phyloP scores from a whole-genome alignment of 768 basidiomycete species.

The Lentinula detonsa region DNA sequence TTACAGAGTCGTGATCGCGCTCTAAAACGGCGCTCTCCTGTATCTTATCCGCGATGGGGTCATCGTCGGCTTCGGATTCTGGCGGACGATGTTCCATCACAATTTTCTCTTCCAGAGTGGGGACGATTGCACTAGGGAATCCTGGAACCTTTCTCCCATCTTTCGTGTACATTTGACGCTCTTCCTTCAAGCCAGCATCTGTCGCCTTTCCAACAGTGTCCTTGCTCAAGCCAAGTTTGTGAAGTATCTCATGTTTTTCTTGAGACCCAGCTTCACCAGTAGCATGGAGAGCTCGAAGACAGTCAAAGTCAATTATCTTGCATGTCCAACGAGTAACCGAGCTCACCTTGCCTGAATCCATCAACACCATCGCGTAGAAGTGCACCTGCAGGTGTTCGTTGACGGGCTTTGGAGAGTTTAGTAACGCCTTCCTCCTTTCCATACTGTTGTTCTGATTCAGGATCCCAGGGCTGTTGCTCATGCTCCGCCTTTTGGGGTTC shows the following conservation, averaged over 20 bases:
- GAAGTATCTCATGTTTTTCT: constrained; percentile 27
- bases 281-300: constrained; percentile 31
- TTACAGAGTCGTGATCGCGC: background rate
- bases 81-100: constrained; percentile 43
- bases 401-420: constrained; percentile 31
- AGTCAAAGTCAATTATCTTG: constrained; percentile 2
- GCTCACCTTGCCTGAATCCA: constrained; percentile 45
- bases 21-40: constrained; percentile 7
- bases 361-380: constrained; percentile 31
- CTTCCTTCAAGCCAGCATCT: constrained; percentile 37
- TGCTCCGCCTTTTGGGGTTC: constrained; percentile 44
- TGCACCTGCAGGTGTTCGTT: constrained; percentile 23
- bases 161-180: constrained; percentile 46
- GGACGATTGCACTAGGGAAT: constrained; percentile 58
- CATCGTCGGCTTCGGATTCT: constrained; percentile 20
- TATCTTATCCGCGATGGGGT: constrained; percentile 23
- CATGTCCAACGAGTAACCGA: background rate
- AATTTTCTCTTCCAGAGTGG: constrained; percentile 65
- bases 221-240: constrained; percentile 37
- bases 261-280: constrained; percentile 31
- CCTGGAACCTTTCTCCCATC: constrained; percentile 46
- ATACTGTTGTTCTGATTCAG: constrained; percentile 58
- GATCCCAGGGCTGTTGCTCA: constrained; percentile 65
- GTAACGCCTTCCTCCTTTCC: constrained; percentile 37
- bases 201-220: constrained; percentile 29